phyloP scores from a whole-genome alignment of 2,329 filamentous ascomycete genomes.

The Fusarium sp. region DNA sequence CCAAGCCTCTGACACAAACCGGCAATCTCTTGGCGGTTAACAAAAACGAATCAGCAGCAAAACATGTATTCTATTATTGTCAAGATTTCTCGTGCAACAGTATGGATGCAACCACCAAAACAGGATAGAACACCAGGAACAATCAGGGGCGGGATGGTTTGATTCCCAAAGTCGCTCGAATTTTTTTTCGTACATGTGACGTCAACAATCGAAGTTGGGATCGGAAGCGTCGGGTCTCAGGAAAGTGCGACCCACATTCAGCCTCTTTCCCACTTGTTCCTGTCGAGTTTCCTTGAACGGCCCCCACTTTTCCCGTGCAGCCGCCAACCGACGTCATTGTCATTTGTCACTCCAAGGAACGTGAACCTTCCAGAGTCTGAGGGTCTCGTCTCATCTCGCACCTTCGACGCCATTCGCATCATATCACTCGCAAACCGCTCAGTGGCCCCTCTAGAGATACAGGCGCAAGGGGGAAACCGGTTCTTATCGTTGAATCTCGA shows the following conservation, averaged over 20 bases:
- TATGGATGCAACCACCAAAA: conserved; percentile 6
- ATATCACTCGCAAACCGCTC: conserved; percentile 7
- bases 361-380: neutral
- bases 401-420: conserved; percentile 26
- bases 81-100: conserved; percentile 7
- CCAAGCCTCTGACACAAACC: conserved; percentile 26
- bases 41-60: neutral
- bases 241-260: conserved; percentile 19
- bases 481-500: neutral
- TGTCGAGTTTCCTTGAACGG: neutral
- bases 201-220: conserved; percentile 35
- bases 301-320: neutral
- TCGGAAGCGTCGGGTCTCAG: conserved; percentile 27
- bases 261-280: conserved; percentile 16
- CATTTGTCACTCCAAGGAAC: conserved; percentile 17
- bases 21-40: conserved; percentile 26
- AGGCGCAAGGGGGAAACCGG: neutral
- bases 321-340: conserved; percentile 29
- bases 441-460: neutral
- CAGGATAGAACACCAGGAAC: neutral
- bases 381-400: conserved; percentile 25
- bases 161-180: conserved; percentile 2
- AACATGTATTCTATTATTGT: conserved; percentile 1
- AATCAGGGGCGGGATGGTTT: conserved; percentile 7
- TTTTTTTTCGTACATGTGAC: conserved; percentile 27